A percentile compares a stretch with the other conserved stretches of the same genome.
Conservation (phyloP, 1,139 yeast genomes). For the Arxiozyma heterogenica region DNA sequence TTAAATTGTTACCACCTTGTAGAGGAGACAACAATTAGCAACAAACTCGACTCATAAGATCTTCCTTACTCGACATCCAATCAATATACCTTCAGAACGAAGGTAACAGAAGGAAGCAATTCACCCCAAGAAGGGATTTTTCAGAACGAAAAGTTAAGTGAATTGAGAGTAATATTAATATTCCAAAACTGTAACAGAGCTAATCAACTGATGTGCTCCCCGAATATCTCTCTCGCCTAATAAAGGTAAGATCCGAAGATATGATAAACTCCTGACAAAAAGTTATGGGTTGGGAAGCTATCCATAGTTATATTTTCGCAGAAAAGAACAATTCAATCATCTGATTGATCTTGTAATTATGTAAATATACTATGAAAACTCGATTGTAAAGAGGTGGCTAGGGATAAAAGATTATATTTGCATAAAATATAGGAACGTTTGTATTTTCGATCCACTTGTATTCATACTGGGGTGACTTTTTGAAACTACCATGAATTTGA, state of each 20-base stretch:
- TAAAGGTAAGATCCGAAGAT: neutral
- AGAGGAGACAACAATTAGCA: neutral
- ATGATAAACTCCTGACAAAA: constrained; percentile 1
- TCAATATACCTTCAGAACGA: constrained; percentile 1
- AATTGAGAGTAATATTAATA: constrained; percentile 2
- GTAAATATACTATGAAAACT: neutral
- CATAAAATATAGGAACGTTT: too few relatives aligned
- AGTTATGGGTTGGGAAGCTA: neutral
- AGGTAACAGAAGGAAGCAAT: constrained; percentile 1
- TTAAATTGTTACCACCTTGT: neutral
- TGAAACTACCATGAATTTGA: too few relatives aligned
- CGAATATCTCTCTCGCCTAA: too few relatives aligned
- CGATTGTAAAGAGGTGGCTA: neutral
- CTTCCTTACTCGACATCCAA: constrained; percentile 1
- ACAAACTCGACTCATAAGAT: constrained; percentile 1
- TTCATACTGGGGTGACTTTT: too few relatives aligned
- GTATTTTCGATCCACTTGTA: too few relatives aligned
- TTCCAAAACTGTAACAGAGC: constrained; percentile 2
- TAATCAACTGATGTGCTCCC: neutral
- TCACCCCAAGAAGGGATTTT: neutral
- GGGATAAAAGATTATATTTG: neutral
- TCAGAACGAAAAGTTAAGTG: constrained; percentile 1
- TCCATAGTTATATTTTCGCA: neutral
- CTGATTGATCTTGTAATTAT: neutral
- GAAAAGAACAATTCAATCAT: neutral